phyloP scores from a whole-genome alignment of 495 filamentous ascomycete species.

The Aspergillus incahuasiensis region DNA sequence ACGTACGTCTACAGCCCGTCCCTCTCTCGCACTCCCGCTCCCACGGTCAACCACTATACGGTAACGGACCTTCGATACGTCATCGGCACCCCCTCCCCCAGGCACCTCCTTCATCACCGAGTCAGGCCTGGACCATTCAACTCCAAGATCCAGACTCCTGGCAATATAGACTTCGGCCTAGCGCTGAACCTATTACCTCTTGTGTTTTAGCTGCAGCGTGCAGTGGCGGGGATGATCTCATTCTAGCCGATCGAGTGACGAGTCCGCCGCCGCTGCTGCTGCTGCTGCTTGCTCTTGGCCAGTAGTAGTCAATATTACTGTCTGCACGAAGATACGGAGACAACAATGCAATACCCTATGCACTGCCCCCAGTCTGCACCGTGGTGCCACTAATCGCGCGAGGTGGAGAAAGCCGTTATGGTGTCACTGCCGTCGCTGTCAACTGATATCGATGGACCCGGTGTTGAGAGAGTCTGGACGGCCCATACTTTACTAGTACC shows the following conservation, averaged over 20 bases:
- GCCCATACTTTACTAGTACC: no score
- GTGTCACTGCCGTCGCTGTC: background rate
- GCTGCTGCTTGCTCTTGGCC: background rate
- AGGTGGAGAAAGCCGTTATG: constrained; percentile 6
- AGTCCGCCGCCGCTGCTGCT: background rate
- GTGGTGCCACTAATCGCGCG: background rate
- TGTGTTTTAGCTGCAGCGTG: background rate
- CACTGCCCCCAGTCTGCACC: background rate
- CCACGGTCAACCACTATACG: background rate
- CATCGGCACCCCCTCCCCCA: background rate
- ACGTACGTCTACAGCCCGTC: no score
- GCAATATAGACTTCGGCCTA: background rate
- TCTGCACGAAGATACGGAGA: no score
- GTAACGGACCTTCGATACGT: background rate
- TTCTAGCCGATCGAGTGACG: background rate
- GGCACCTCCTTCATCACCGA: background rate
- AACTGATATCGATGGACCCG: background rate
- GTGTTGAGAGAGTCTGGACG: background rate
- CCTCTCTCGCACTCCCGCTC: background rate
- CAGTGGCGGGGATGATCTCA: constrained; percentile 9
- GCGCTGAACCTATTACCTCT: background rate
- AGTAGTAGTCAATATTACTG: no score
- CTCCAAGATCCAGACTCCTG: background rate
- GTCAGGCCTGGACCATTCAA: background rate
- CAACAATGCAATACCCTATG: background rate